Percentiles rank a stretch among this genome's conserved stretches.
Conservation (phyloP, 129 eudicot genomes). For the Scalesia atractyloides region DNA sequence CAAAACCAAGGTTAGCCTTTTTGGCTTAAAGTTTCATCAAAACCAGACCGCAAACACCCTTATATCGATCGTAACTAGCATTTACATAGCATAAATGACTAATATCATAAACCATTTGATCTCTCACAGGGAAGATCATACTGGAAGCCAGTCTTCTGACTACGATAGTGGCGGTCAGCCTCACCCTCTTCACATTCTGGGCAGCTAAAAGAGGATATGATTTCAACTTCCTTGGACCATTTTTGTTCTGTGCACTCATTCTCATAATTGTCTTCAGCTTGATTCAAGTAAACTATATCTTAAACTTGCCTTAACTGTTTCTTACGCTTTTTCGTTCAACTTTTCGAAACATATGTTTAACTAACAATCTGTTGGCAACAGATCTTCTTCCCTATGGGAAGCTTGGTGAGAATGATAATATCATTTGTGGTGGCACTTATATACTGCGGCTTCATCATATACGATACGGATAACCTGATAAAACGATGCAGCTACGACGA, state of each 20-base stretch:
- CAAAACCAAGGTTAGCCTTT: neutral
- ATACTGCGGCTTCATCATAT: conserved; percentile 73
- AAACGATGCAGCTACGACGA: conserved; percentile 71
- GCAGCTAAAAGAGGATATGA: conserved; percentile 70
- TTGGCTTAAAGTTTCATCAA: neutral
- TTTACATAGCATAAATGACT: neutral
- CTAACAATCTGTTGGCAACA: conserved; percentile 5
- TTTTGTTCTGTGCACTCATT: conserved; percentile 55
- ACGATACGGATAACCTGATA: conserved; percentile 77
- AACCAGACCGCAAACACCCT: neutral
- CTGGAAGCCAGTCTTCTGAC: conserved; percentile 67
- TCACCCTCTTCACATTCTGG: conserved; percentile 77
- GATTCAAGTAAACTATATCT: conserved; percentile 46
- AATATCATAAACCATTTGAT: neutral
- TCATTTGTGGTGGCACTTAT: conserved; percentile 65
- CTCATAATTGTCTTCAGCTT: conserved; percentile 47
- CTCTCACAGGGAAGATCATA: conserved; percentile 46
- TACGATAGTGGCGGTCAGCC: conserved; percentile 45
- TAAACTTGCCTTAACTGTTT: neutral
- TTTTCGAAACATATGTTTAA: neutral
- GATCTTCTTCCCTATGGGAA: conserved; percentile 68
- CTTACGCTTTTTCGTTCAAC: neutral
- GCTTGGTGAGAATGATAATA: conserved; percentile 42
- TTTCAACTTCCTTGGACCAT: conserved; percentile 71
- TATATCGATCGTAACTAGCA: neutral